Conservation (phyloP, 352 stramenopile species). For the Phytophthora boehmeriae region DNA sequence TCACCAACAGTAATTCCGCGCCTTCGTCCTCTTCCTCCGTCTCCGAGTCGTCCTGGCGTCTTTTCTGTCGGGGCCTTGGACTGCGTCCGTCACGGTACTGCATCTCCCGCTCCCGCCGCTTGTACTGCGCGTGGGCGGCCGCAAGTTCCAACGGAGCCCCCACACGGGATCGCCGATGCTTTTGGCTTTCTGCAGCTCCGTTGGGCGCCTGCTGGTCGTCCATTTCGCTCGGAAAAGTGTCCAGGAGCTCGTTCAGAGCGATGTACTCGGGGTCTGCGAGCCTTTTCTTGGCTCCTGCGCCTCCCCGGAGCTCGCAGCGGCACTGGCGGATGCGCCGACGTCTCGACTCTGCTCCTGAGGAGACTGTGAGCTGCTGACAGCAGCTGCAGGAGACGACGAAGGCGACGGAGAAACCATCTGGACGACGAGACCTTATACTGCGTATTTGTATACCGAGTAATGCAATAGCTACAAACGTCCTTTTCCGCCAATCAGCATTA, state of each 20-base stretch:
- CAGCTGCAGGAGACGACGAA: background rate
- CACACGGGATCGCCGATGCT: slow-evolving; percentile 13
- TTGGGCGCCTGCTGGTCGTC: slow-evolving; percentile 35
- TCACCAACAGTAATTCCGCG: slow-evolving; percentile 1
- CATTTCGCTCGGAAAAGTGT: slow-evolving; percentile 62
- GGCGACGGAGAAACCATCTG: slow-evolving; percentile 18
- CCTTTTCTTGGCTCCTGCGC: slow-evolving; percentile 22
- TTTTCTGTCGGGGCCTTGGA: slow-evolving; percentile 6
- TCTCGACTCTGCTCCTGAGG: slow-evolving; percentile 6
- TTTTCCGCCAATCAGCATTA: too few relatives aligned
- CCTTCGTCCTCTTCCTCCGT: slow-evolving; percentile 15
- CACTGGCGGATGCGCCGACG: background rate
- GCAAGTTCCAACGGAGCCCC: too few relatives aligned
- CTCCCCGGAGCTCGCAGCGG: background rate
- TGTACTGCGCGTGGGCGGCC: background rate
- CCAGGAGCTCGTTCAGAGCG: slow-evolving; percentile 70
- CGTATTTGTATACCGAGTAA: too few relatives aligned
- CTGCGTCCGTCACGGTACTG: slow-evolving; percentile 4
- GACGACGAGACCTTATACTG: too few relatives aligned
- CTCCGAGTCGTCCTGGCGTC: slow-evolving; percentile 15
- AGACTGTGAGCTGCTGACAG: background rate
- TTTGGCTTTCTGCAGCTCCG: slow-evolving; percentile 2
- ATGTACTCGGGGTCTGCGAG: slow-evolving; percentile 62
- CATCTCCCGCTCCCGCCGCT: background rate
- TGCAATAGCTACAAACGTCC: too few relatives aligned